phyloP scores from a whole-genome alignment of 2,329 filamentous ascomycete genomes.

The Annulohypoxylon truncatum region DNA sequence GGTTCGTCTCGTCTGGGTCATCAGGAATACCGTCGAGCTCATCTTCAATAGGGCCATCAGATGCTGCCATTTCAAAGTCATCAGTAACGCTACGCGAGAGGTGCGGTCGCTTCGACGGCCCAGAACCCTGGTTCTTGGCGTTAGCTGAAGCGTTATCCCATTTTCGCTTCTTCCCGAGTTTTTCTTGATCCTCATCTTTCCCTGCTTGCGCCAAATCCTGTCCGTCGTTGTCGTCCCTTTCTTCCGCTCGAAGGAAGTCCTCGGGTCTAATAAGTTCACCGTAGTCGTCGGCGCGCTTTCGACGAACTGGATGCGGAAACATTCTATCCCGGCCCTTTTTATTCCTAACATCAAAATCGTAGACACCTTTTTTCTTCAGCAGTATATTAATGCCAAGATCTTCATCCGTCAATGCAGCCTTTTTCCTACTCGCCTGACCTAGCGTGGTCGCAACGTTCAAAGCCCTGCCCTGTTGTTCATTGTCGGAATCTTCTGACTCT shows the following conservation, averaged over 20 bases:
- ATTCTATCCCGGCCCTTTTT: slow-evolving; percentile 94
- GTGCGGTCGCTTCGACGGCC: slow-evolving; percentile 71
- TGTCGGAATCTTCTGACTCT: slow-evolving; percentile 87
- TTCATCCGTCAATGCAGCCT: slow-evolving; percentile 86
- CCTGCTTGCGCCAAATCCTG: slow-evolving; percentile 67
- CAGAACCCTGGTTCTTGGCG: slow-evolving; percentile 56
- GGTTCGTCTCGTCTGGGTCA: slow-evolving; percentile 60
- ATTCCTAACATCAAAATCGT: slow-evolving; percentile 90
- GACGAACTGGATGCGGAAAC: slow-evolving; percentile 86
- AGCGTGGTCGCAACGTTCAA: slow-evolving; percentile 89
- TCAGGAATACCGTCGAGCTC: slow-evolving; percentile 71
- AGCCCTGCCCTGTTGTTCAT: slow-evolving; percentile 90
- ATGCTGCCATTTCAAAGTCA: slow-evolving; percentile 57
- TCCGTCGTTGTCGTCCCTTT: slow-evolving; percentile 79
- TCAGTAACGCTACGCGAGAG: slow-evolving; percentile 56
- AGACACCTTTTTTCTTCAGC: slow-evolving; percentile 87
- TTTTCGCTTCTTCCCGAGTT: slow-evolving; percentile 90
- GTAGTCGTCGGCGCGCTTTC: slow-evolving; percentile 87
- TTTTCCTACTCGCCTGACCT: slow-evolving; percentile 85
- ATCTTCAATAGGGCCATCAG: slow-evolving; percentile 60
- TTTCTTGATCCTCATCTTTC: slow-evolving; percentile 65
- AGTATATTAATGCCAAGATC: slow-evolving; percentile 93
- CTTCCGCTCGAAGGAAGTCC: slow-evolving; percentile 92
- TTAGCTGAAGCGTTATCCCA: slow-evolving; percentile 78
- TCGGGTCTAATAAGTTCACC: slow-evolving; percentile 94